Evolutionary conservation across 2,329 filamentous ascomycete species (phyloP).

Genomic region (Westerdykella ornata): DNA sequence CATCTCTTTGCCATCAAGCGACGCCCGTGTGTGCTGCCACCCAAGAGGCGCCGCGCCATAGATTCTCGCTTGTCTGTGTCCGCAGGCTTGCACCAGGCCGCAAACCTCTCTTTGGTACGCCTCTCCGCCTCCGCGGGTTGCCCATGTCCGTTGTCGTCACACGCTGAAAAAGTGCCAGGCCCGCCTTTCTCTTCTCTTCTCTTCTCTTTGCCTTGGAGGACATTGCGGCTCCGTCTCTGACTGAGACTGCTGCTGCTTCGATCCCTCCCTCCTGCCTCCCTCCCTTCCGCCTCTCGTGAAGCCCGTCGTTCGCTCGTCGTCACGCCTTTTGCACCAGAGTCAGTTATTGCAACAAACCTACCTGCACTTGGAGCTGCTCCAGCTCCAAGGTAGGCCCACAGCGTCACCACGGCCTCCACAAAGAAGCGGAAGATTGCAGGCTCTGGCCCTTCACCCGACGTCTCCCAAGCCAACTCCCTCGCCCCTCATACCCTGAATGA

Average conservation of each 20-base stretch:
- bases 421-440: constrained; percentile 45
- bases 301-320: constrained; percentile 7
- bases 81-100: no score
- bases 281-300: constrained; percentile 9
- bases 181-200: no score
- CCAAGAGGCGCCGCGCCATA: no score
- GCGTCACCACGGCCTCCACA: constrained; percentile 38
- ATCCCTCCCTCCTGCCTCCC: constrained; percentile 3
- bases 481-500: constrained; percentile 28
- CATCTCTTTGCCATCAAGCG: no score
- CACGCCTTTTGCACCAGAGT: constrained; percentile 15
- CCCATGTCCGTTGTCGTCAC: no score
- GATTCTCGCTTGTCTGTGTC: no score
- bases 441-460: constrained; percentile 16
- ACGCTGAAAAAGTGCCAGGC: no score
- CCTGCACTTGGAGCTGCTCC: constrained; percentile 34
- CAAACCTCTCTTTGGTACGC: no score
- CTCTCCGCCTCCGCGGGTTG: no score
- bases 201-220: no score
- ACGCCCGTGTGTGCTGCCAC: no score
- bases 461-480: constrained; percentile 3
- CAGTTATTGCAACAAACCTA: constrained; percentile 8
- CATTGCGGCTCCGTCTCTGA: no score
- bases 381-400: constrained; percentile 36
- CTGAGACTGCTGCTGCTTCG: constrained; percentile 1